These are phyloP conservation scores for Ceratocystis variospora DNA, from an alignment of 2,329 filamentous ascomycete species.

Conservation along the genomic window DNA sequence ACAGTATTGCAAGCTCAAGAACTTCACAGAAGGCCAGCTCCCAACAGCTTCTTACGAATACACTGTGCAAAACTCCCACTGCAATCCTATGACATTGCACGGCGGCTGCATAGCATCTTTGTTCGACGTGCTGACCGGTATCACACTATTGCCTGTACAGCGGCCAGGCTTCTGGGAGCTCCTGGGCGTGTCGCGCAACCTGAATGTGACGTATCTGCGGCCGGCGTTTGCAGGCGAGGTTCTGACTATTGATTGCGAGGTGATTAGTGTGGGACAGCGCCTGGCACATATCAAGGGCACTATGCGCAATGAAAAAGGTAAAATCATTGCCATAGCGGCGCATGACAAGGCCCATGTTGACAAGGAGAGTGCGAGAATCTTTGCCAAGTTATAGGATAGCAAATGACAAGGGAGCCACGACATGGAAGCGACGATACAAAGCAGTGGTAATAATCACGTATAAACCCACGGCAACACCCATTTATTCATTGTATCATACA, in stretches of 20 bases:
- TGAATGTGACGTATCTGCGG: conserved; percentile 54
- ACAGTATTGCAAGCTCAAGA: conserved; percentile 31
- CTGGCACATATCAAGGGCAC: conserved; percentile 40
- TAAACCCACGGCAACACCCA: too few species aligned
- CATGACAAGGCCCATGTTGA: conserved; percentile 53
- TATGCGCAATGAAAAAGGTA: conserved; percentile 41
- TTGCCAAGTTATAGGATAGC: neutral
- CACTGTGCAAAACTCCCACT: conserved; percentile 37
- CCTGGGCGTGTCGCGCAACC: conserved; percentile 50
- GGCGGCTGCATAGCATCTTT: conserved; percentile 52
- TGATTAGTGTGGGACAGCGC: conserved; percentile 43
- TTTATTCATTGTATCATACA: too few species aligned
- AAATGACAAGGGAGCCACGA: neutral
- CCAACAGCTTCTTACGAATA: conserved; percentile 34
- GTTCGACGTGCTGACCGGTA: conserved; percentile 52
- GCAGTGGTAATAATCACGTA: too few species aligned
- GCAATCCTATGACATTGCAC: conserved; percentile 45
- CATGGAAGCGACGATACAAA: too few species aligned
- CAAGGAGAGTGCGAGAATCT: conserved; percentile 23
- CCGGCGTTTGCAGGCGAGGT: conserved; percentile 41
- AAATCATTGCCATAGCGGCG: conserved; percentile 43
- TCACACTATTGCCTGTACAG: conserved; percentile 42
- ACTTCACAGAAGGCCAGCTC: conserved; percentile 26
- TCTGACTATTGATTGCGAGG: conserved; percentile 41
- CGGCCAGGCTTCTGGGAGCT: conserved; percentile 42